These are phyloP conservation scores for Fusarium torreyae DNA, from an alignment of 2,329 filamentous ascomycete species.

Conservation along the genomic window DNA sequence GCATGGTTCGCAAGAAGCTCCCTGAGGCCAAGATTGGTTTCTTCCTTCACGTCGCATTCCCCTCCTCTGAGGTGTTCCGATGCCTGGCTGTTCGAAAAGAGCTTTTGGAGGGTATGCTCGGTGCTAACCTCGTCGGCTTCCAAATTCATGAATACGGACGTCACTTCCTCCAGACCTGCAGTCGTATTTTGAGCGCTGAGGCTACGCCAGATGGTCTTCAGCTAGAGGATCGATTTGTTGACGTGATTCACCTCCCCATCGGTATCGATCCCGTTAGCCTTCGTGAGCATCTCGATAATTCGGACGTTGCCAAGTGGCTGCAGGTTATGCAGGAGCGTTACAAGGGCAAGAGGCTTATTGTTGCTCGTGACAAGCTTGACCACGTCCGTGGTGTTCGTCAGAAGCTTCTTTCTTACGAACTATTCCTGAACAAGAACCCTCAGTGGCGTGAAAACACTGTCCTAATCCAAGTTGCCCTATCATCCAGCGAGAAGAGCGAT, in stretches of 20 bases:
- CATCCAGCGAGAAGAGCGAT: slow-evolving; percentile 88
- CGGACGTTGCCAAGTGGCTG: slow-evolving; percentile 84
- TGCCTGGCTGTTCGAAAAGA: slow-evolving; percentile 90
- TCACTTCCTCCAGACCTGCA: slow-evolving; percentile 97
- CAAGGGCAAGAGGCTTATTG: slow-evolving; percentile 89
- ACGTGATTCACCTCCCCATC: slow-evolving; percentile 88
- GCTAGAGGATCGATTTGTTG: slow-evolving; percentile 92
- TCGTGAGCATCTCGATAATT: slow-evolving; percentile 77
- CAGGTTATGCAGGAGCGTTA: slow-evolving; percentile 86
- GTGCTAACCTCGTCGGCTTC: slow-evolving; percentile 92
- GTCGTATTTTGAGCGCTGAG: slow-evolving; percentile 89
- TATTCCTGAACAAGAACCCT: slow-evolving; percentile 95
- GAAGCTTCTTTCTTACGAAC: slow-evolving; percentile 91
- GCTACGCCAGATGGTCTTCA: slow-evolving; percentile 90
- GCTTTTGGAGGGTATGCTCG: slow-evolving; percentile 91
- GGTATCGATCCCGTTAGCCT: slow-evolving; percentile 90
- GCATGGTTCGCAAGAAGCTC: slow-evolving; percentile 89
- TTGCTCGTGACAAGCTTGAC: slow-evolving; percentile 94
- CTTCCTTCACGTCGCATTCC: slow-evolving; percentile 95
- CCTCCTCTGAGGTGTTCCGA: slow-evolving; percentile 95
- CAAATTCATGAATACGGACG: slow-evolving; percentile 94
- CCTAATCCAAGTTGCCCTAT: slow-evolving; percentile 93
- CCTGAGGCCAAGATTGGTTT: slow-evolving; percentile 97
- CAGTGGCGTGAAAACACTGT: slow-evolving; percentile 91
- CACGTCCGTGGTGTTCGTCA: slow-evolving; percentile 92